phyloP scores from a whole-genome alignment of 192 early-diverging fungal species.

The Chytriomyces hyalinus region DNA sequence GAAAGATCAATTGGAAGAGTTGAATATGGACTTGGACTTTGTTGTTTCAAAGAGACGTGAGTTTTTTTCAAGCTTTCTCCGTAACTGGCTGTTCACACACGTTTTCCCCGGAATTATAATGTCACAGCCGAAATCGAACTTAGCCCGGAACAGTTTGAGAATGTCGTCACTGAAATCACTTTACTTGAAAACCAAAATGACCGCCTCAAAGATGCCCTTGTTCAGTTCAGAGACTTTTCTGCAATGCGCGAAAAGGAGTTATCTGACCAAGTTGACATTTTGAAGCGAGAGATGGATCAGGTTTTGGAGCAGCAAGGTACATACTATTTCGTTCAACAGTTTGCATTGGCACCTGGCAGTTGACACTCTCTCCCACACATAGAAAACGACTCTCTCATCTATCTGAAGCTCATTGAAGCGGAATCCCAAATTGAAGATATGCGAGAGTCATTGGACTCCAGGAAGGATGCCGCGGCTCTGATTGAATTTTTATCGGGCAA shows the following conservation, averaged over 20 bases:
- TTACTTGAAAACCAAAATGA: constrained; percentile 86
- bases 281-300: constrained; percentile 72
- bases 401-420: constrained; percentile 63
- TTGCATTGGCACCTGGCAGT: constrained; percentile 4
- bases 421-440: constrained; percentile 83
- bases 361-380: background rate
- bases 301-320: constrained; percentile 63
- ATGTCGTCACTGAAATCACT: constrained; percentile 48
- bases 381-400: constrained; percentile 60
- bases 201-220: constrained; percentile 84
- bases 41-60: constrained; percentile 19
- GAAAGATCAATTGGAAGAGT: constrained; percentile 82
- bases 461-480: constrained; percentile 80
- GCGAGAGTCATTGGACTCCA: constrained; percentile 81
- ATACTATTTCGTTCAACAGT: background rate
- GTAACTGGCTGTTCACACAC: background rate
- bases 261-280: constrained; percentile 61
- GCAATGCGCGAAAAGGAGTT: constrained; percentile 73
- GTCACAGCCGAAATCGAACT: constrained; percentile 23
- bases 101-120: constrained; percentile 15
- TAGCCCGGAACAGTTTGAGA: constrained; percentile 30
- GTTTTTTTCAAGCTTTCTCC: background rate
- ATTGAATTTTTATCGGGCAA: constrained; percentile 82
- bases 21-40: constrained; percentile 67
- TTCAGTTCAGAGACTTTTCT: constrained; percentile 82